Conservation (phyloP, 2,329 filamentous ascomycete genomes). For the Parascedosporium putredinis region DNA sequence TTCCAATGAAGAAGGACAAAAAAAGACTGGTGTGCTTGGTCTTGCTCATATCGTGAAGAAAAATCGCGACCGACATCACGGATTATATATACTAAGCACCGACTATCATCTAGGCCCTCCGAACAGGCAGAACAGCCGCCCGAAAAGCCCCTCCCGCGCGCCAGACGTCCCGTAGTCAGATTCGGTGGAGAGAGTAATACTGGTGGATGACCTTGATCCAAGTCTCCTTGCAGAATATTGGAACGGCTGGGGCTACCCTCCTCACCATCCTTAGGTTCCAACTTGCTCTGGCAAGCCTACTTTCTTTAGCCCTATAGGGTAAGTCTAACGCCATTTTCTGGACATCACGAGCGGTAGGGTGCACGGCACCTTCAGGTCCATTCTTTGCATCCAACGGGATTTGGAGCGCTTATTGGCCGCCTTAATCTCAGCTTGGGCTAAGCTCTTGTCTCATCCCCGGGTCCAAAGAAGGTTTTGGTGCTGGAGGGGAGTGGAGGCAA, state of each 20-base stretch:
- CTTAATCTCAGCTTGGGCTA: not conserved
- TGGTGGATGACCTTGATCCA: not conserved
- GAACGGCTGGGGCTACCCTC: not conserved
- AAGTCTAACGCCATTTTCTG: not conserved
- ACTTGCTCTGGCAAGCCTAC: not conserved
- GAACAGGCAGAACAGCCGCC: not conserved
- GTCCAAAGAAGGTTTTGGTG: not conserved
- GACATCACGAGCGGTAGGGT: not conserved
- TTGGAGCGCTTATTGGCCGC: not conserved
- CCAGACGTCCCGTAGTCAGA: not conserved
- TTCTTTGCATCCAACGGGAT: not conserved
- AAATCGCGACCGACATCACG: not conserved
- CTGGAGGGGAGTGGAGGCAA: not conserved
- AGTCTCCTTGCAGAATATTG: constrained; percentile 2
- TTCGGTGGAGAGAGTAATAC: not conserved
- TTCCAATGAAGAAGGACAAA: not conserved
- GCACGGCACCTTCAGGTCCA: not conserved
- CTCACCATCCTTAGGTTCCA: not conserved
- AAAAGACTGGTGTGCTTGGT: not conserved
- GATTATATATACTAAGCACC: not conserved
- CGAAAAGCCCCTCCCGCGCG: not conserved
- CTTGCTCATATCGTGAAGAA: not conserved
- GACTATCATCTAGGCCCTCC: not conserved
- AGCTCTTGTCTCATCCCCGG: not conserved
- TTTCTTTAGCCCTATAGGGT: constrained; percentile 1